Conservation (phyloP, 352 stramenopile species). For the Thalassiosira allenii region DNA sequence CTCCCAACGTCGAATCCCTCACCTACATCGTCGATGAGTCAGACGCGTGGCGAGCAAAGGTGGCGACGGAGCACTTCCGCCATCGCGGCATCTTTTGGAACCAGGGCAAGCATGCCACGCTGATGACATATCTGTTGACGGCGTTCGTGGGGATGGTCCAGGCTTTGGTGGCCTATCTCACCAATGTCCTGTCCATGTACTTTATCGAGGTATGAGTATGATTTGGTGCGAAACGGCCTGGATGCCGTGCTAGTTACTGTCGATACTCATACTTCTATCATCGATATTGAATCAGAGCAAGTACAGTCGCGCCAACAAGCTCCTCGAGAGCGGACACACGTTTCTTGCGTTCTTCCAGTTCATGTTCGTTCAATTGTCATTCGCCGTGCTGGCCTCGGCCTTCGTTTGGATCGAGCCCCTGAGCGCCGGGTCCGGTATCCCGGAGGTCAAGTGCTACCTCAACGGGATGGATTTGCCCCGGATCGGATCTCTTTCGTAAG, state of each 20-base stretch:
- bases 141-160: conserved; percentile 93
- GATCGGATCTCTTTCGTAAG: too few relatives aligned
- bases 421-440: conserved; percentile 94
- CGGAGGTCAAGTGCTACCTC: conserved; percentile 98
- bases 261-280: too few relatives aligned
- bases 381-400: conserved; percentile 88
- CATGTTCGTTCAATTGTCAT: conserved; percentile 91
- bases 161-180: conserved; percentile 91
- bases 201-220: too few relatives aligned
- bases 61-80: conserved; percentile 85
- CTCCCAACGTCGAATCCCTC: too few relatives aligned
- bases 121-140: conserved; percentile 95
- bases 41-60: conserved; percentile 87
- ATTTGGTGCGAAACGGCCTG: conserved; percentile 93
- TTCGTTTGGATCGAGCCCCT: conserved; percentile 96
- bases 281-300: conserved; percentile 91
- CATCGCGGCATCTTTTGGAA: conserved; percentile 89
- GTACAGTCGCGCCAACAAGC: conserved; percentile 89
- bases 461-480: conserved; percentile 98
- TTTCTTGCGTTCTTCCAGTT: conserved; percentile 91
- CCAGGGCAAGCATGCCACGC: conserved; percentile 78
- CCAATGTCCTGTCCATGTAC: too few relatives aligned
- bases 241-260: too few relatives aligned
- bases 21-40: too few relatives aligned
- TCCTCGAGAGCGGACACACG: conserved; percentile 72